Evolutionary conservation across 2,329 filamentous ascomycete genomes (phyloP).

Genomic region (Fusarium floridanum): DNA sequence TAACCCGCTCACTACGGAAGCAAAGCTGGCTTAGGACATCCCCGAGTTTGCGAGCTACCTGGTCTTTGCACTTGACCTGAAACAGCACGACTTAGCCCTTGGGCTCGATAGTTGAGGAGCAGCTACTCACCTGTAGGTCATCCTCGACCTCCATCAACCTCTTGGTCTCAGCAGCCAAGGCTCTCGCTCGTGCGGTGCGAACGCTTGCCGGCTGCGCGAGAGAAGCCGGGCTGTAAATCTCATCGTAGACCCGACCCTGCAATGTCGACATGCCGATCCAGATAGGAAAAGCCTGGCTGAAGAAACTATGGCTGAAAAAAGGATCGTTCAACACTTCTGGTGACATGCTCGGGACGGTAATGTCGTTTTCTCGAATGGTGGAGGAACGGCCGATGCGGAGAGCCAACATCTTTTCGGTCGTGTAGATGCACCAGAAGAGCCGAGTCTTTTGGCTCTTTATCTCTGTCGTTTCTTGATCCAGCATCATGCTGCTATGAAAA

Average conservation of each 20-base stretch:
- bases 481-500: constrained; percentile 32
- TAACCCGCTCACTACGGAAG: constrained; percentile 32
- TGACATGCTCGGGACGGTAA: constrained; percentile 35
- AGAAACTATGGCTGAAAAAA: not conserved
- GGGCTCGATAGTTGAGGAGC: not conserved
- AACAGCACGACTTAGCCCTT: not conserved
- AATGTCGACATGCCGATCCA: constrained; percentile 36
- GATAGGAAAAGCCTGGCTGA: constrained; percentile 1
- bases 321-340: not conserved
- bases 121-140: not conserved
- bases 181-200: constrained; percentile 30
- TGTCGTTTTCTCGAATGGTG: constrained; percentile 43
- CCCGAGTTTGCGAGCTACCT: not conserved
- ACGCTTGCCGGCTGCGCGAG: constrained; percentile 34
- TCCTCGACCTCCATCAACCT: not conserved
- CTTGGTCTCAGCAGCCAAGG: constrained; percentile 26
- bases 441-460: constrained; percentile 16
- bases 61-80: not conserved
- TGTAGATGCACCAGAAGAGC: constrained; percentile 47
- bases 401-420: constrained; percentile 42
- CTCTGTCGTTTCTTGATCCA: constrained; percentile 17
- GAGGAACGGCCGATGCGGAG: constrained; percentile 46
- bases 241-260: constrained; percentile 45
- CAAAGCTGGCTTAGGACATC: not conserved
- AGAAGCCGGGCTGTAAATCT: constrained; percentile 46